phyloP scores from a whole-genome alignment of 345 rosid species.

The Populus simonii region DNA sequence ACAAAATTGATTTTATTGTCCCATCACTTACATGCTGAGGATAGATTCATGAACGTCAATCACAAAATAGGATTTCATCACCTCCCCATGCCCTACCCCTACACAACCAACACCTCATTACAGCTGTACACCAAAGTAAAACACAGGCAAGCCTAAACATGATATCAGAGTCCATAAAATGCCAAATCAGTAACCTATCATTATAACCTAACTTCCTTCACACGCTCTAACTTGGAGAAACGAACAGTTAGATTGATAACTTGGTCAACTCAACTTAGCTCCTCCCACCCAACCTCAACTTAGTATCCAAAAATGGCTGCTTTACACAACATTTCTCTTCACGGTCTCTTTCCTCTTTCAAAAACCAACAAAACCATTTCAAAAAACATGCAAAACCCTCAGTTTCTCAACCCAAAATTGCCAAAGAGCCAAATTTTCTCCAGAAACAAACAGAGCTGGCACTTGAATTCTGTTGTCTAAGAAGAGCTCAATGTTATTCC shows the following conservation, averaged over 20 bases:
- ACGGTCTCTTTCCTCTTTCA: constrained; percentile 45
- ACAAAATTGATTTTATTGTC: too few relatives aligned
- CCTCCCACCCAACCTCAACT: constrained; percentile 24
- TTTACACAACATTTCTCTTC: constrained; percentile 55
- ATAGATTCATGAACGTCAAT: too few relatives aligned
- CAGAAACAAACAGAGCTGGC: constrained; percentile 43
- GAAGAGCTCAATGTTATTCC: constrained; percentile 67
- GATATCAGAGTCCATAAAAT: neutral
- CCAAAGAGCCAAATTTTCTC: constrained; percentile 31
- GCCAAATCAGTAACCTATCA: neutral
- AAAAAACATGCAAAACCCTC: constrained; percentile 18
- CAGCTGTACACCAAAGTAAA: neutral
- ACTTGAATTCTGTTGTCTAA: constrained; percentile 35
- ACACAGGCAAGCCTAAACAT: neutral
- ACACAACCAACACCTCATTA: neutral
- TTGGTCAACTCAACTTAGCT: constrained; percentile 32
- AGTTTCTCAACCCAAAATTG: constrained; percentile 21
- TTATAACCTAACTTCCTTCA: constrained; percentile 6
- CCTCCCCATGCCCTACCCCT: neutral
- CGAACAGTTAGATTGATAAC: constrained; percentile 23
- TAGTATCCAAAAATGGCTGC: constrained; percentile 56
- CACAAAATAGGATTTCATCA: neutral
- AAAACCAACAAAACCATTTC: constrained; percentile 39
- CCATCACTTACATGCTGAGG: too few relatives aligned
- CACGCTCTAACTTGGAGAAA: constrained; percentile 35